Percentiles rank a stretch among this genome's conserved stretches.
Conservation (phyloP, 352 stramenopile genomes). For the Globisporangium canariense region DNA sequence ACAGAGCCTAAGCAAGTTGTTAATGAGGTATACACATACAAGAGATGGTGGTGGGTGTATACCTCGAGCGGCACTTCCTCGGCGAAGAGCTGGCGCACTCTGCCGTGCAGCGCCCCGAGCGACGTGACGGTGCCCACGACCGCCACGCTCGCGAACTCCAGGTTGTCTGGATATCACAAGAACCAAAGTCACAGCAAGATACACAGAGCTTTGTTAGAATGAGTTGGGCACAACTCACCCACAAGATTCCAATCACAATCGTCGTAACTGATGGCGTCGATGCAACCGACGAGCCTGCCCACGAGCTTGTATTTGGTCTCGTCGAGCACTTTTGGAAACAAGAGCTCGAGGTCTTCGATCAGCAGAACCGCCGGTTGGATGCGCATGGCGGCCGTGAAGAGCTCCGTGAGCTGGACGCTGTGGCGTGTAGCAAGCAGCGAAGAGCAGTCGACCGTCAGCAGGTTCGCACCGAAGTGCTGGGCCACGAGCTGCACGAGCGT, state of each 20-base stretch:
- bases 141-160: constrained; percentile 28
- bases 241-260: background rate
- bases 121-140: constrained; percentile 68
- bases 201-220: background rate
- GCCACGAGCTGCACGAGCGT: constrained; percentile 57
- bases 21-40: background rate
- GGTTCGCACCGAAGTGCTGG: constrained; percentile 38
- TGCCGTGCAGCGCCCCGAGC: constrained; percentile 47
- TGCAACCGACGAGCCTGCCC: constrained; percentile 48
- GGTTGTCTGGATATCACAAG: constrained; percentile 23
- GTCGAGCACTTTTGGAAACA: constrained; percentile 70
- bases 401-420: constrained; percentile 46
- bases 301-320: constrained; percentile 73
- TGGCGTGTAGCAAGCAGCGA: constrained; percentile 42
- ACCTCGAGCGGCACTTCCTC: constrained; percentile 76
- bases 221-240: background rate
- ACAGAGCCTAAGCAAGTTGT: too few species aligned
- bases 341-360: constrained; percentile 70
- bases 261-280: constrained; percentile 56
- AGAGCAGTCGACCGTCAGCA: constrained; percentile 62
- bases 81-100: constrained; percentile 71
- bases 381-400: constrained; percentile 67
- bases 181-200: background rate
- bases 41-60: constrained; percentile 15
- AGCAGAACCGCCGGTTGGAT: constrained; percentile 69